phyloP scores from a whole-genome alignment of 2,329 filamentous ascomycete genomes.

The Coniella vitis region DNA sequence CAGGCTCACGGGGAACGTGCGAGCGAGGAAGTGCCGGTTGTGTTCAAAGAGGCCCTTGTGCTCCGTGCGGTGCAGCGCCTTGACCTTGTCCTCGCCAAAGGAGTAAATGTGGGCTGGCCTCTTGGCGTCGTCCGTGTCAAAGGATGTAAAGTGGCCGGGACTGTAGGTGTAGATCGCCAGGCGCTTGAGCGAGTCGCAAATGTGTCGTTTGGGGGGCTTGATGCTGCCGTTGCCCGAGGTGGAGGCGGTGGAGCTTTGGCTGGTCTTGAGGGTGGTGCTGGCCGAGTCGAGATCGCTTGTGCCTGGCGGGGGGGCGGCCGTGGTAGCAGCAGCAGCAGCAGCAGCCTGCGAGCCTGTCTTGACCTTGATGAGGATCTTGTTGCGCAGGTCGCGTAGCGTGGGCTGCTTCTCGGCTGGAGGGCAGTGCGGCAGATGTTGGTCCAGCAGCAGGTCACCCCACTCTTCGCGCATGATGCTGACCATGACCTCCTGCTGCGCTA shows the following conservation, averaged over 20 bases:
- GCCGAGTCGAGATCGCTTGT: constrained; percentile 10
- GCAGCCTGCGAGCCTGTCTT: constrained; percentile 40
- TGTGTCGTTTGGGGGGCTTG: constrained; percentile 40
- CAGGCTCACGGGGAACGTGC: constrained; percentile 73
- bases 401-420: constrained; percentile 53
- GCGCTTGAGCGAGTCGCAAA: constrained; percentile 63
- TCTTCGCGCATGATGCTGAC: constrained; percentile 88
- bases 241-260: constrained; percentile 25
- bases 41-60: constrained; percentile 75
- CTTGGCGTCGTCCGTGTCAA: constrained; percentile 57
- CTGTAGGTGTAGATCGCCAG: constrained; percentile 83
- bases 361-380: constrained; percentile 80
- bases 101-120: constrained; percentile 72
- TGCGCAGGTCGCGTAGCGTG: constrained; percentile 60
- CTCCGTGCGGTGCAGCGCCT: constrained; percentile 50
- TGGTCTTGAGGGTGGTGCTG: constrained; percentile 21
- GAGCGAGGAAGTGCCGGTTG: constrained; percentile 82
- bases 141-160: constrained; percentile 61
- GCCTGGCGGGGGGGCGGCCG: background rate
- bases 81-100: constrained; percentile 74
- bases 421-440: constrained; percentile 43
- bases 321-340: constrained; percentile 18
- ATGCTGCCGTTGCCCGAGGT: constrained; percentile 26
- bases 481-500: constrained; percentile 83
- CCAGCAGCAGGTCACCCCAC: constrained; percentile 70